Evolutionary conservation across 1,284 basidiomycete species (phyloP).

Genomic region (Inonotus hispidus): DNA sequence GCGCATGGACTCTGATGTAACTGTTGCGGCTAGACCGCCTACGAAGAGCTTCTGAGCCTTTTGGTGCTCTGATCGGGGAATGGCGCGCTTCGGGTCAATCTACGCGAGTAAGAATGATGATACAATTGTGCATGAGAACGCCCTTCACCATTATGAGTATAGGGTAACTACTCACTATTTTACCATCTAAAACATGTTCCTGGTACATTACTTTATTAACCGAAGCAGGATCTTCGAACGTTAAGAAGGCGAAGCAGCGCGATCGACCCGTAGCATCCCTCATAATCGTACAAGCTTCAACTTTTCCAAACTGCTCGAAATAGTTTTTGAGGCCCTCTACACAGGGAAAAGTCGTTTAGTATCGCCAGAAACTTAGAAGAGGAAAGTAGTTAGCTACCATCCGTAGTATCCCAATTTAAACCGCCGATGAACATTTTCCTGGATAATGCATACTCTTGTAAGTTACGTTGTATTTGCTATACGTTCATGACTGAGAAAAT

Average conservation of each 20-base stretch:
- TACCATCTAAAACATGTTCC: slow-evolving; percentile 90
- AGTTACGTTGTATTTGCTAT: slow-evolving; percentile 24
- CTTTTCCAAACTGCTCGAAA: slow-evolving; percentile 86
- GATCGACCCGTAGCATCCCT: slow-evolving; percentile 87
- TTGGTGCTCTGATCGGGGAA: slow-evolving; percentile 92
- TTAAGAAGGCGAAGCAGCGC: slow-evolving; percentile 91
- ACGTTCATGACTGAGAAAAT: slow-evolving; percentile 22
- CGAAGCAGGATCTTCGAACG: slow-evolving; percentile 81
- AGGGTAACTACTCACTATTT: slow-evolving; percentile 61
- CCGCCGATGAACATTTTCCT: slow-evolving; percentile 99
- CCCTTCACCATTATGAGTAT: slow-evolving; percentile 1
- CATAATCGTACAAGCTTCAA: slow-evolving; percentile 94
- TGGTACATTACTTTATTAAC: slow-evolving; percentile 87
- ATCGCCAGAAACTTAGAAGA: slow-evolving; percentile 32
- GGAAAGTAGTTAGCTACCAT: slow-evolving; percentile 57
- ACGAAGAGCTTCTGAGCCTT: slow-evolving; percentile 93
- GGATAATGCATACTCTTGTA: slow-evolving; percentile 31
- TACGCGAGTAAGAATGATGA: slow-evolving; percentile 30
- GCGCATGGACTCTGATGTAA: slow-evolving; percentile 91
- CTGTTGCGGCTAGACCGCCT: slow-evolving; percentile 86
- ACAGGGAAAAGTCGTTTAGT: slow-evolving; percentile 32
- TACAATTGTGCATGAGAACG: slow-evolving; percentile 6
- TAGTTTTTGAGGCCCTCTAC: slow-evolving; percentile 80
- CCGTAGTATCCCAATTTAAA: slow-evolving; percentile 95
- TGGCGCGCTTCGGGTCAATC: slow-evolving; percentile 99